phyloP scores from a whole-genome alignment of 441 rosid genomes.

The Raphanus hybrid region DNA sequence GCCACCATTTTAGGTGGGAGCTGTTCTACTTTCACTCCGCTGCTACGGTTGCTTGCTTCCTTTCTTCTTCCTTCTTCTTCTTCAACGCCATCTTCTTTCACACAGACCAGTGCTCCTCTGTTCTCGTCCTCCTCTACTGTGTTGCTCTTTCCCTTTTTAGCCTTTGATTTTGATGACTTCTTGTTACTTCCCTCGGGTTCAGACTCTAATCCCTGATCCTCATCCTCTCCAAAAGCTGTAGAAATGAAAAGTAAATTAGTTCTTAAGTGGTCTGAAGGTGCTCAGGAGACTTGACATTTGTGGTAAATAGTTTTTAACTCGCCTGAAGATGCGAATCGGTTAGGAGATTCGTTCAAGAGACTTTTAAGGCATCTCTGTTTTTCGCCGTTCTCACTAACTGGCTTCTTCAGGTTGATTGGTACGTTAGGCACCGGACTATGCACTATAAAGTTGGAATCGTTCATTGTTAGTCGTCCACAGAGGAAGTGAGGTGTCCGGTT shows the following conservation, averaged over 20 bases:
- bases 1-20: conserved; percentile 71
- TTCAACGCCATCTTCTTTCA: conserved; percentile 26
- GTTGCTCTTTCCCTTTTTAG: conserved; percentile 21
- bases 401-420: conserved; percentile 57
- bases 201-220: conserved; percentile 48
- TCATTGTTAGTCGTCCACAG: conserved; percentile 65
- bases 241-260: background rate
- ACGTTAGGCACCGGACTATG: conserved; percentile 49
- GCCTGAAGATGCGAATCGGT: conserved; percentile 32
- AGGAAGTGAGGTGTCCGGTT: conserved; percentile 70
- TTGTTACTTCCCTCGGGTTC: conserved; percentile 51
- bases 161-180: conserved; percentile 41
- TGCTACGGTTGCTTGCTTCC: conserved; percentile 33
- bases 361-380: conserved; percentile 47
- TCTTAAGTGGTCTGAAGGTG: background rate
- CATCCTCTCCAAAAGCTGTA: conserved; percentile 57
- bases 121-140: conserved; percentile 28
- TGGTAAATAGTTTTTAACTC: background rate
- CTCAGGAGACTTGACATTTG: conserved; percentile 1
- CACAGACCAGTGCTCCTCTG: conserved; percentile 37
- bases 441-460: conserved; percentile 53
- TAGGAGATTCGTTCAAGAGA: conserved; percentile 46
- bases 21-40: conserved; percentile 37
- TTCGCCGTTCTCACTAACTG: conserved; percentile 45
- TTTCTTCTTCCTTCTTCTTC: conserved; percentile 23